phyloP scores from a whole-genome alignment of 108 stramenopile species.

The Stephanodiscus minutulus region DNA sequence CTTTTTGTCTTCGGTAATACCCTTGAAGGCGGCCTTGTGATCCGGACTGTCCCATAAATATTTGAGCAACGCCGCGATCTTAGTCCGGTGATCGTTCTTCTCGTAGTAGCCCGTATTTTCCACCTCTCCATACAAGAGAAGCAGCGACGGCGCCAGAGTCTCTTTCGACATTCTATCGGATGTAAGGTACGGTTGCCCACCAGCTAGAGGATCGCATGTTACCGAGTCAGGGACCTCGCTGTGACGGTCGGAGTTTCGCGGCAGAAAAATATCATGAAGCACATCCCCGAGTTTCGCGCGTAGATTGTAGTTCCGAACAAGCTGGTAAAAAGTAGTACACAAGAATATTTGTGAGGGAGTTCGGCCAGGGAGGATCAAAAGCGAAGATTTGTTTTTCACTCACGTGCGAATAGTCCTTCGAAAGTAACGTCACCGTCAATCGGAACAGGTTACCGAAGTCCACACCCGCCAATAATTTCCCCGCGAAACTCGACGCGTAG shows the following conservation, averaged over 20 bases:
- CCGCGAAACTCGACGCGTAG: slow-evolving; percentile 59
- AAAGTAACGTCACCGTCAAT: slow-evolving; percentile 75
- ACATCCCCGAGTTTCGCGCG: slow-evolving; percentile 94
- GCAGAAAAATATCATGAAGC: slow-evolving; percentile 88
- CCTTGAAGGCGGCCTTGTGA: slow-evolving; percentile 90
- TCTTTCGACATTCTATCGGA: slow-evolving; percentile 82
- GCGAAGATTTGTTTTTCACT: slow-evolving; percentile 12
- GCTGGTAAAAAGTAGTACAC: slow-evolving; percentile 30
- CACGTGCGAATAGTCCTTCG: slow-evolving; percentile 66
- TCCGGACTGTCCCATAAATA: slow-evolving; percentile 92
- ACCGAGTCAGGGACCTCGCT: slow-evolving; percentile 69
- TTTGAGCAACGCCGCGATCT: slow-evolving; percentile 90
- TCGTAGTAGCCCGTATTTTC: slow-evolving; percentile 97
- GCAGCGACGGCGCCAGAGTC: slow-evolving; percentile 91
- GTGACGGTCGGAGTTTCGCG: slow-evolving; percentile 49
- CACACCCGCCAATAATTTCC: slow-evolving; percentile 59
- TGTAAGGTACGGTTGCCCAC: slow-evolving; percentile 75
- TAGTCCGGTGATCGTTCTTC: slow-evolving; percentile 89
- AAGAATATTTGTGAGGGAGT: background rate
- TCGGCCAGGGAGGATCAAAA: slow-evolving; percentile 1
- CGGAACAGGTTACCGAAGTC: slow-evolving; percentile 71
- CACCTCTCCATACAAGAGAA: slow-evolving; percentile 96
- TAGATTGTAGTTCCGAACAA: slow-evolving; percentile 90
- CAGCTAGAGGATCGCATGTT: slow-evolving; percentile 62
- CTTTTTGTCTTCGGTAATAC: slow-evolving; percentile 85